These are phyloP conservation scores for Artomyces pyxidatus DNA, from an alignment of 768 basidiomycete genomes.

Conservation along the genomic window DNA sequence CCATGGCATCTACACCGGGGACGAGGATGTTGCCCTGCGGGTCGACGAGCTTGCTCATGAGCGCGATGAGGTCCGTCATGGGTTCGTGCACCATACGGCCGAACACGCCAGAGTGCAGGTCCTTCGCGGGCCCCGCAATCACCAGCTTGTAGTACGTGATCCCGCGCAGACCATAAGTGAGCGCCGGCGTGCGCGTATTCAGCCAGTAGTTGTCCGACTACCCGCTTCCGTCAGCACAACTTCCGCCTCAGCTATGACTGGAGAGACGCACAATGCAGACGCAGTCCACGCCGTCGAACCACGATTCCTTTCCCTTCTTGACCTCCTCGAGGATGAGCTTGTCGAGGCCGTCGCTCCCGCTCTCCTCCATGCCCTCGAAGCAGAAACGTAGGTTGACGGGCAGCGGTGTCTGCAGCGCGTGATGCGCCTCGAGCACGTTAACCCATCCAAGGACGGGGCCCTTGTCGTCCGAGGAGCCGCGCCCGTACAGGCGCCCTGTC, in stretches of 20 bases:
- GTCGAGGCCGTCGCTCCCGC: slow-evolving; percentile 84
- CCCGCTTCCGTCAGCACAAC: background rate
- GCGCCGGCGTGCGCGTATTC: slow-evolving; percentile 67
- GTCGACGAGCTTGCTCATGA: slow-evolving; percentile 83
- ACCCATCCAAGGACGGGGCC: slow-evolving; percentile 86
- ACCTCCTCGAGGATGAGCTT: slow-evolving; percentile 76
- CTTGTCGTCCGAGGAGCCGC: slow-evolving; percentile 88
- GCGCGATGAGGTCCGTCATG: slow-evolving; percentile 83
- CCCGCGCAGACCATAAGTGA: slow-evolving; percentile 88
- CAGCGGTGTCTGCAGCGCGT: slow-evolving; percentile 52
- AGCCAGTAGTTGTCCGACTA: slow-evolving; percentile 95
- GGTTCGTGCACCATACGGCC: slow-evolving; percentile 81
- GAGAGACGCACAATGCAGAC: slow-evolving; percentile 73
- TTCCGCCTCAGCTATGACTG: background rate
- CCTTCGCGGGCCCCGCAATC: slow-evolving; percentile 75
- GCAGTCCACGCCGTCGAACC: slow-evolving; percentile 84
- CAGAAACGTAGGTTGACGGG: slow-evolving; percentile 89
- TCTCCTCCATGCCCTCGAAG: slow-evolving; percentile 98
- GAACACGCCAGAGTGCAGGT: slow-evolving; percentile 87
- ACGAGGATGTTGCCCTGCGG: slow-evolving; percentile 76
- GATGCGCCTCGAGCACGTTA: slow-evolving; percentile 82
- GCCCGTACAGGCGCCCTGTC: slow-evolving; percentile 63
- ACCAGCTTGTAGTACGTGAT: slow-evolving; percentile 80
- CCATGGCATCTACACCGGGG: slow-evolving; percentile 83
- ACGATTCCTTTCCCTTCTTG: slow-evolving; percentile 51